A percentile compares a stretch with the other conserved stretches of the same genome.
These are phyloP conservation scores for Chrysochromulina tobinii DNA, from an alignment of 78 protist genomes.

Conservation along the genomic window DNA sequence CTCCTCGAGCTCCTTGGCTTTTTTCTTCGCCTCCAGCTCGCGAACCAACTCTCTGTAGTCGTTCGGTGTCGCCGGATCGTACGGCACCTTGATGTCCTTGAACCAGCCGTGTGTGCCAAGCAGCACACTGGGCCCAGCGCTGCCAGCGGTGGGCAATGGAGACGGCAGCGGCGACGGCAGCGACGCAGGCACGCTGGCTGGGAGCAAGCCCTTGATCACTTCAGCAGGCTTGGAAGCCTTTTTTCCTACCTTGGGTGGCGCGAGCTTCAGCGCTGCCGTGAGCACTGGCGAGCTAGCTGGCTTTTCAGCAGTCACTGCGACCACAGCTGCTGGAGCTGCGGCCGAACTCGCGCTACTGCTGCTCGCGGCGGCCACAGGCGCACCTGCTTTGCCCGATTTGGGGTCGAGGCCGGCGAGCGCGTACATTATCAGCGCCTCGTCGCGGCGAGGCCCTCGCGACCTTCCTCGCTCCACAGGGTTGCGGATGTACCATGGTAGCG, in stretches of 20 bases:
- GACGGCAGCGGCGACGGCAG: not conserved
- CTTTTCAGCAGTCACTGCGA: not conserved
- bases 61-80: conserved; percentile 5
- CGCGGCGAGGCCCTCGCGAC: no score
- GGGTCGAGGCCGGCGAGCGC: conserved; percentile 1
- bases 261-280: not conserved
- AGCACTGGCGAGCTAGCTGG: no score
- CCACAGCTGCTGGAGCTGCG: not conserved
- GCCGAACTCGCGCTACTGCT: not conserved
- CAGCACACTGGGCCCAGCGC: not conserved
- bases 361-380: not conserved
- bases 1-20: not conserved
- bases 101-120: not conserved
- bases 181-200: not conserved
- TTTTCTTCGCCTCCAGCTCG: not conserved
- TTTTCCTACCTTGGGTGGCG: not conserved
- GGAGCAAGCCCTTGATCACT: not conserved
- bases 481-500: no score
- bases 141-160: not conserved
- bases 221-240: not conserved
- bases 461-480: no score
- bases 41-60: not conserved
- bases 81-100: not conserved
- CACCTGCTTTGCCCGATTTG: not conserved
- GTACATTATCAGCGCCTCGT: not conserved